Percentiles rank a stretch among this genome's conserved stretches.
phyloP scores from a whole-genome alignment of 2,329 filamentous ascomycete genomes.

The Ascosphaera pollenicola region DNA sequence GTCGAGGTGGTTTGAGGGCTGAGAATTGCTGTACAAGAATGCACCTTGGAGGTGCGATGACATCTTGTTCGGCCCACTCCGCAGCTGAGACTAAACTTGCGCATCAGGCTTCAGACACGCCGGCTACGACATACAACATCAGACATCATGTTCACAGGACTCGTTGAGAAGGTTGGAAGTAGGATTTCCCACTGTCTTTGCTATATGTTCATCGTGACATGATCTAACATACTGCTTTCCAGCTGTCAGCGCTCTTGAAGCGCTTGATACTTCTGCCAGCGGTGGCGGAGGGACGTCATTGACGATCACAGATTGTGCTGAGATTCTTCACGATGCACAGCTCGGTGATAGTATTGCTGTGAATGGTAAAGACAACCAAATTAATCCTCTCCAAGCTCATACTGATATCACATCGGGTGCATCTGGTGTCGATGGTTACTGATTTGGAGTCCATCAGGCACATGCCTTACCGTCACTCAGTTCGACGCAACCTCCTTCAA shows the following conservation, averaged over 20 bases:
- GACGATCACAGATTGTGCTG: conserved; percentile 54
- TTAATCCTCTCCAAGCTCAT: not conserved
- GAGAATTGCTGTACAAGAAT: too few relatives aligned
- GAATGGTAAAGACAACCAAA: conserved; percentile 37
- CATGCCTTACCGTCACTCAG: conserved; percentile 78
- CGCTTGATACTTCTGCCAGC: conserved; percentile 48
- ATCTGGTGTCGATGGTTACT: not conserved
- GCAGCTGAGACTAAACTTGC: too few relatives aligned
- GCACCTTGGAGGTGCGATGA: too few relatives aligned
- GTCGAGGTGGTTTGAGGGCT: too few relatives aligned
- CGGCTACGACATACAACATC: conserved; percentile 12
- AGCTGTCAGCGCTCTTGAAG: conserved; percentile 61
- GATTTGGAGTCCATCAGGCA: conserved; percentile 24
- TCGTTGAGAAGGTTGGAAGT: conserved; percentile 88
- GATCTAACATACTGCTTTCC: conserved; percentile 1
- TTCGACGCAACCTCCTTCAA: conserved; percentile 49
- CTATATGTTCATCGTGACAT: conserved; percentile 2
- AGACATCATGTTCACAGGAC: conserved; percentile 72
- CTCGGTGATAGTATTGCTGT: conserved; percentile 86
- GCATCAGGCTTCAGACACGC: too few relatives aligned
- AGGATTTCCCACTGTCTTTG: conserved; percentile 16
- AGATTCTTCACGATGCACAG: conserved; percentile 63
- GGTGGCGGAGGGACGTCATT: conserved; percentile 68
- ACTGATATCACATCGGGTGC: not conserved
- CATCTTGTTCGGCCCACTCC: too few relatives aligned